Percentiles rank a stretch among this genome's conserved stretches.
These are phyloP conservation scores for Corchorus capsularis DNA, from an alignment of 345 rosid genomes.

Conservation along the genomic window DNA sequence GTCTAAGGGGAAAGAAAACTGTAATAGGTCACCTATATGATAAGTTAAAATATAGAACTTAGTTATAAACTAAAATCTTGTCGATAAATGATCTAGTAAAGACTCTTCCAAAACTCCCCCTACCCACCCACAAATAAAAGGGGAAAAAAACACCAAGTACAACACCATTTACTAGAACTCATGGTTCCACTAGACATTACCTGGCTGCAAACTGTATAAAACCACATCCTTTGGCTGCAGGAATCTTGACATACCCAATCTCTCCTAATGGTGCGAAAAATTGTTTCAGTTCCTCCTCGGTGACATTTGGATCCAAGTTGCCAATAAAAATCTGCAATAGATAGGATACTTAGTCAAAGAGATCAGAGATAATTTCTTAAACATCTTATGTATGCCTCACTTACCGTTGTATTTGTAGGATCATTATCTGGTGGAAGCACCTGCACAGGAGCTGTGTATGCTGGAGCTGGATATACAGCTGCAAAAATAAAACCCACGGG, in stretches of 20 bases:
- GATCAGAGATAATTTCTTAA: slow-evolving; percentile 12
- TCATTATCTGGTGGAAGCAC: slow-evolving; percentile 73
- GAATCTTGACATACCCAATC: slow-evolving; percentile 76
- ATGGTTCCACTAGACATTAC: slow-evolving; percentile 30
- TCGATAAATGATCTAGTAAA: not conserved
- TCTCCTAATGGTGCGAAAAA: slow-evolving; percentile 76
- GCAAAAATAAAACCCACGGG: slow-evolving; percentile 29
- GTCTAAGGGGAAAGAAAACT: slow-evolving; percentile 10
- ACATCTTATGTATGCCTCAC: slow-evolving; percentile 27
- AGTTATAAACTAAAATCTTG: not conserved
- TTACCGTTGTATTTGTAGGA: slow-evolving; percentile 78
- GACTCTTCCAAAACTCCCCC: not conserved
- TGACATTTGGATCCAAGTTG: slow-evolving; percentile 78
- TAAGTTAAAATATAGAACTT: not conserved
- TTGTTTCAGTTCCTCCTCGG: slow-evolving; percentile 87
- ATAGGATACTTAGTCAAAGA: slow-evolving; percentile 29
- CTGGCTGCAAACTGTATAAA: slow-evolving; percentile 79
- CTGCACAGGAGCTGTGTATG: slow-evolving; percentile 62
- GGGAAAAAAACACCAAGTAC: not conserved
- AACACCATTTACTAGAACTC: slow-evolving; percentile 1
- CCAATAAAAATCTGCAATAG: slow-evolving; percentile 67
- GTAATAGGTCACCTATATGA: slow-evolving; percentile 16
- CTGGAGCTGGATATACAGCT: slow-evolving; percentile 64
- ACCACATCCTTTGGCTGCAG: slow-evolving; percentile 85
- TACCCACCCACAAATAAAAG: not conserved